phyloP scores from a whole-genome alignment of 306 rosid genomes.

The Castanopsis chinensis region DNA sequence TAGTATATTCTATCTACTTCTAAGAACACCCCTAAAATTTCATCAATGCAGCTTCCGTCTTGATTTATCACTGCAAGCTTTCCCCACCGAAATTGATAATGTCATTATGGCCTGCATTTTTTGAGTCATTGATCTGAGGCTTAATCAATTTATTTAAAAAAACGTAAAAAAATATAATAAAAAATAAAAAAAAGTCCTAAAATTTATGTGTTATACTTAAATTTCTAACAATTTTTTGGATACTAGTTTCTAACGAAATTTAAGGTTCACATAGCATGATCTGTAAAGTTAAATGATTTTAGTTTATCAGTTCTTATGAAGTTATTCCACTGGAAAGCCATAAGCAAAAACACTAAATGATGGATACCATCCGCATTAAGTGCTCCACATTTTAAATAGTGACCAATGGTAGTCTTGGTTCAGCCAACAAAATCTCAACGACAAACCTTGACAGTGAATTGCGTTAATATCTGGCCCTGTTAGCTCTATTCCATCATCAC shows the following conservation, averaged over 20 bases:
- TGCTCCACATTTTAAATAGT: neutral
- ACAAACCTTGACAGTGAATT: conserved; percentile 83
- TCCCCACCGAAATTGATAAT: conserved; percentile 45
- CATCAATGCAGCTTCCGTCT: conserved; percentile 3
- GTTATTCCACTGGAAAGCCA: neutral
- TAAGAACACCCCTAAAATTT: neutral
- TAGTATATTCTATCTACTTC: neutral
- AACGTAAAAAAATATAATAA: neutral
- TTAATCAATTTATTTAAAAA: neutral
- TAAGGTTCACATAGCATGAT: no score
- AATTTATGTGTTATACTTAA: neutral
- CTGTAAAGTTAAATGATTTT: neutral
- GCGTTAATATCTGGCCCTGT: conserved; percentile 63
- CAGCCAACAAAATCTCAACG: conserved; percentile 19
- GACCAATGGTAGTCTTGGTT: neutral
- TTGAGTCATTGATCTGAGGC: neutral
- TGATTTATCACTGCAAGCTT: conserved; percentile 27
- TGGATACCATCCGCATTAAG: neutral
- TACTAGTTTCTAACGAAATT: neutral
- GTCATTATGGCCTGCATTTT: conserved; percentile 57
- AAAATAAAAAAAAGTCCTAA: neutral
- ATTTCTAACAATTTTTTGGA: no score
- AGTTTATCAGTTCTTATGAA: neutral
- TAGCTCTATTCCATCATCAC: conserved; percentile 62
- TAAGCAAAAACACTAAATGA: neutral